phyloP scores from a whole-genome alignment of 2,329 filamentous ascomycete genomes.

The Apiospora phragmitis region DNA sequence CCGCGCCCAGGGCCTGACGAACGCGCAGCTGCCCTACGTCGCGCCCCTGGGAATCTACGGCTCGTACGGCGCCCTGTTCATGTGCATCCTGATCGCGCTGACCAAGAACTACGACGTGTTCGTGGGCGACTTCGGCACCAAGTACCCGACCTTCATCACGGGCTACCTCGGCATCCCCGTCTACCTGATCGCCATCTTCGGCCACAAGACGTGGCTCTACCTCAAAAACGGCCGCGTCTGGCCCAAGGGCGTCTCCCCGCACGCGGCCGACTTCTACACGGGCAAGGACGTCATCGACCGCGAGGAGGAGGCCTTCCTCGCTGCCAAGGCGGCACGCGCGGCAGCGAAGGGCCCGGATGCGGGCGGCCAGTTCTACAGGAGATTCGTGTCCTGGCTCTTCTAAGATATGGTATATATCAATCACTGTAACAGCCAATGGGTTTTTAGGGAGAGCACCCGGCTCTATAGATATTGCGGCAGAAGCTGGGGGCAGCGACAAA shows the following conservation, averaged over 20 bases:
- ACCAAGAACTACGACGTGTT: constrained; percentile 85
- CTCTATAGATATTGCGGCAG: background rate
- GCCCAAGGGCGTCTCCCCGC: constrained; percentile 52
- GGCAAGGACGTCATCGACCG: constrained; percentile 74
- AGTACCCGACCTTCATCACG: constrained; percentile 74
- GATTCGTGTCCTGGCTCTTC: constrained; percentile 62
- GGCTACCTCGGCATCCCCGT: constrained; percentile 77
- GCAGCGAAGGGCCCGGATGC: constrained; percentile 25
- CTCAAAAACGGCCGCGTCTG: background rate
- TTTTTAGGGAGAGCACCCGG: background rate
- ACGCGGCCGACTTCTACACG: constrained; percentile 67
- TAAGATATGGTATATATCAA: constrained; percentile 33
- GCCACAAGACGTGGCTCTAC: constrained; percentile 55
- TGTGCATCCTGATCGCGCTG: constrained; percentile 72
- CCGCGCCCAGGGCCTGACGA: constrained; percentile 57
- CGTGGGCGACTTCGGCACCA: constrained; percentile 45
- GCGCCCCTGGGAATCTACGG: constrained; percentile 73
- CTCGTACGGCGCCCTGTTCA: constrained; percentile 65
- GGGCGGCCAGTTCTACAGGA: constrained; percentile 56
- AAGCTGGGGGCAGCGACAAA: background rate
- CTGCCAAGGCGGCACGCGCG: constrained; percentile 45
- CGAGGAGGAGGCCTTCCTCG: constrained; percentile 70
- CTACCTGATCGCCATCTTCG: constrained; percentile 69
- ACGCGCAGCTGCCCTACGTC: constrained; percentile 59
- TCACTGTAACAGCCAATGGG: background rate